phyloP scores from a whole-genome alignment of 2,329 filamentous ascomycete genomes.

The Pseudogymnoascus sp. region DNA sequence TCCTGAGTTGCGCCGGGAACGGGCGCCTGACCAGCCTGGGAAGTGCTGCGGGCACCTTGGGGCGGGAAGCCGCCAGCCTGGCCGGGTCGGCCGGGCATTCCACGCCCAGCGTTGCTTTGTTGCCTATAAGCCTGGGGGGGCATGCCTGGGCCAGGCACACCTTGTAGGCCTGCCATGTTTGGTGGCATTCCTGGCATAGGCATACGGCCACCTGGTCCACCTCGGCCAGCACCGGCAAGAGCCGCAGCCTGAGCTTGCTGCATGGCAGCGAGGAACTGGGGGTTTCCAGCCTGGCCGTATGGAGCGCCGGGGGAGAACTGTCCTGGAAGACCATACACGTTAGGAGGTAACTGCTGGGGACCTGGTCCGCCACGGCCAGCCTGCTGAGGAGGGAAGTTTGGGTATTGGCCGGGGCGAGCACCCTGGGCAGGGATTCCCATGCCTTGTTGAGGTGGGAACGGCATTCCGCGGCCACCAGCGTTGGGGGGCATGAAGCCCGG shows the following conservation, averaged over 20 bases:
- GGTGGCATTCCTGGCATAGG: slow-evolving; percentile 65
- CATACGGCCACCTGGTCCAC: slow-evolving; percentile 47
- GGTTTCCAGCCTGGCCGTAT: slow-evolving; percentile 73
- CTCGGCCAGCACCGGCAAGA: slow-evolving; percentile 36
- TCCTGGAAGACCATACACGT: slow-evolving; percentile 73
- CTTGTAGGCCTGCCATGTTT: slow-evolving; percentile 53
- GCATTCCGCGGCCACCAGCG: slow-evolving; percentile 55
- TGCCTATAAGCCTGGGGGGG: slow-evolving; percentile 42
- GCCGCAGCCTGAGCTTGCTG: slow-evolving; percentile 64
- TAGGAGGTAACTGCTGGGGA: slow-evolving; percentile 79
- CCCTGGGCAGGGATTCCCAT: slow-evolving; percentile 67
- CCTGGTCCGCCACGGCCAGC: slow-evolving; percentile 77
- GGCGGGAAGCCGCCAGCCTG: slow-evolving; percentile 31
- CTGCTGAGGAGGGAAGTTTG: slow-evolving; percentile 74
- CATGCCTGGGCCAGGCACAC: slow-evolving; percentile 42
- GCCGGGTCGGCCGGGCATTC: slow-evolving; percentile 31
- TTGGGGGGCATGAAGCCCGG: slow-evolving; percentile 57
- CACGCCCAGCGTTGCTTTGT: slow-evolving; percentile 30
- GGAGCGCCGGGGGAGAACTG: slow-evolving; percentile 73
- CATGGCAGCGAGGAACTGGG: slow-evolving; percentile 74
- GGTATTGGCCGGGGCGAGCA: slow-evolving; percentile 80
- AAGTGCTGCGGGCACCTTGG: slow-evolving; percentile 31
- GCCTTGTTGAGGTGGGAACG: slow-evolving; percentile 53
- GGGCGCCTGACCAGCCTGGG: slow-evolving; percentile 24
- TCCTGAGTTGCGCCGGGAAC: slow-evolving; percentile 29